Evolutionary conservation across 192 early-diverging fungal species (phyloP), one percentile per base, ranked within the genome.

Genomic region (Coemansia sp.): DNA sequence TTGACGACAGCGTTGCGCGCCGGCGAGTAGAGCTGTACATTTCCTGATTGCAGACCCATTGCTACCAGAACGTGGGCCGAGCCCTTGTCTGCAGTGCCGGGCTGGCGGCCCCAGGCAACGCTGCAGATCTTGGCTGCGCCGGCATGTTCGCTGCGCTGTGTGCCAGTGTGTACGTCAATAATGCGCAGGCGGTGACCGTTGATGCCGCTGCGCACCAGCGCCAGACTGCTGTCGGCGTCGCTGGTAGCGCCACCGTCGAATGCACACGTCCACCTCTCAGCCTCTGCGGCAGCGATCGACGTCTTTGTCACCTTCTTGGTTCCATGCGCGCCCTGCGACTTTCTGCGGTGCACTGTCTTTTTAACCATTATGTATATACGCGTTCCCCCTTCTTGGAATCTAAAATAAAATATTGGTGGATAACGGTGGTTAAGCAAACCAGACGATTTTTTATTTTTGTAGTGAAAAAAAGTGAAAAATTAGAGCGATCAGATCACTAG

Each of bases 11-110:
- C 37, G 65, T 65, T 59, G 47, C 73, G 73, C 4, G 78, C 73
- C n/a, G 78, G 78, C 49, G 78, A 81, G 60, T 72, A 81, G 20
- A 81, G 36, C n/a, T 53, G 66, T 0, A 81, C 49, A 1, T n/a
- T 1, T 42, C 78, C 73, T 8, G 34, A 53, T 20, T 69, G 65
- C 44, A 75, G 59, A 2, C 65, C 78, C 11, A 75, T 48, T 0
- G 62, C 78, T 2, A 72, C 73, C 17, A 58, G 28, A 1, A n/a
- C 31, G 53, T 63, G 59, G 9, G 31, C 17, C 14, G 12, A 17
- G 34, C 53, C 26, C n/a, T 57, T 34, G 11, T 40, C 46, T 4
- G 37, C 37, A 11, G 25, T 2, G 4, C 22, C 34, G 4, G 21
- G 22, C 22, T 40, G 40, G 2, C 2, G 17, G 12, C 71, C 67